These are phyloP conservation scores for Cladosporium sp. DNA, from an alignment of 2,329 filamentous ascomycete genomes.

Conservation along the genomic window DNA sequence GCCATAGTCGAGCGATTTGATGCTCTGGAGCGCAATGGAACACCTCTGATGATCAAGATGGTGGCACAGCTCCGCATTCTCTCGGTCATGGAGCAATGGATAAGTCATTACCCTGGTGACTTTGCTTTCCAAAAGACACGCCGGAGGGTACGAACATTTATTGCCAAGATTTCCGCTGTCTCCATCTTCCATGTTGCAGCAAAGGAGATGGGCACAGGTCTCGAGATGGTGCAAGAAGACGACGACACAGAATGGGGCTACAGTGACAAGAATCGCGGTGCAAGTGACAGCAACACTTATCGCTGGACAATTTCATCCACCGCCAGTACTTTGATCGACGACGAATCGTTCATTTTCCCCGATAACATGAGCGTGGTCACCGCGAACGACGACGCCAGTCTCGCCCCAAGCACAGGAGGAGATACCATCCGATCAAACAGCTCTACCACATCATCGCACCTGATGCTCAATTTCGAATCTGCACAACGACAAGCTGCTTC, in stretches of 20 bases:
- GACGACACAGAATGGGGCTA: slow-evolving; percentile 94
- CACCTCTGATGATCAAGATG: slow-evolving; percentile 69
- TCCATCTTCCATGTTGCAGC: slow-evolving; percentile 81
- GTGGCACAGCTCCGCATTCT: slow-evolving; percentile 79
- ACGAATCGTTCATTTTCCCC: slow-evolving; percentile 27
- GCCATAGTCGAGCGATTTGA: slow-evolving; percentile 76
- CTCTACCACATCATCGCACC: slow-evolving; percentile 40
- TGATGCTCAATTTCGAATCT: slow-evolving; percentile 66
- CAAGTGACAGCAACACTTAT: slow-evolving; percentile 33
- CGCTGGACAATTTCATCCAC: slow-evolving; percentile 28
- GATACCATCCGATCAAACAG: slow-evolving; percentile 18
- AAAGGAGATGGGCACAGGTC: slow-evolving; percentile 74
- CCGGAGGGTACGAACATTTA: slow-evolving; percentile 69
- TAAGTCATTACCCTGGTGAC: slow-evolving; percentile 84
- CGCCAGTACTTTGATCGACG: slow-evolving; percentile 32
- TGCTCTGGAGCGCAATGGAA: slow-evolving; percentile 61
- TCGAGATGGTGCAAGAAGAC: slow-evolving; percentile 74
- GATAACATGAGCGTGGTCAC: slow-evolving; percentile 28
- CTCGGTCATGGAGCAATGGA: slow-evolving; percentile 82
- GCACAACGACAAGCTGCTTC: slow-evolving; percentile 74
- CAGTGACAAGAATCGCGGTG: slow-evolving; percentile 60
- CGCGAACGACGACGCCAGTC: slow-evolving; percentile 22
- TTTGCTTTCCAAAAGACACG: slow-evolving; percentile 76
- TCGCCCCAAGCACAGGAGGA: slow-evolving; percentile 11
- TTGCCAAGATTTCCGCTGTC: slow-evolving; percentile 67